A percentile compares a stretch with the other conserved stretches of the same genome.
These are phyloP conservation scores for Mortierella sp. DNA, from an alignment of 371 early-diverging fungal genomes.

Conservation along the genomic window DNA sequence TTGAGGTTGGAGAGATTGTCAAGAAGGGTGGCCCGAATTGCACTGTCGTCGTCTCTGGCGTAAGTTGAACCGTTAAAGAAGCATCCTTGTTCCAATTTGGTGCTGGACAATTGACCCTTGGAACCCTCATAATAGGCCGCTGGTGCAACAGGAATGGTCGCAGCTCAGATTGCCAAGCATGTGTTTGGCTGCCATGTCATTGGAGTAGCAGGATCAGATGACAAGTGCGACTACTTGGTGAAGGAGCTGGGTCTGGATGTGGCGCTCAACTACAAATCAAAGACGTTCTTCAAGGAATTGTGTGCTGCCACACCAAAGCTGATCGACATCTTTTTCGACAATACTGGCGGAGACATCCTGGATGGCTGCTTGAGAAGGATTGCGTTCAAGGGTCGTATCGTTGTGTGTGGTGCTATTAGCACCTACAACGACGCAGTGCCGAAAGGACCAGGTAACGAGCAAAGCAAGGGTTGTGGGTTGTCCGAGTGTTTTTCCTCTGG, in stretches of 20 bases:
- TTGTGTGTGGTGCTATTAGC: conserved; percentile 77
- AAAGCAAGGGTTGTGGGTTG: neutral
- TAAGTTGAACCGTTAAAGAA: neutral
- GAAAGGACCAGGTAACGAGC: conserved; percentile 45
- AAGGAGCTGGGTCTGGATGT: conserved; percentile 72
- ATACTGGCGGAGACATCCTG: conserved; percentile 81
- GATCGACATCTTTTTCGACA: conserved; percentile 80
- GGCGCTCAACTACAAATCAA: conserved; percentile 77
- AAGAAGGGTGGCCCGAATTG: conserved; percentile 63
- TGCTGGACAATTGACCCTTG: too few species aligned
- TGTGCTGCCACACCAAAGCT: conserved; percentile 68
- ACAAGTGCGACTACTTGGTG: conserved; percentile 73
- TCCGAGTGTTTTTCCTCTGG: neutral
- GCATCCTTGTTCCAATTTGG: neutral
- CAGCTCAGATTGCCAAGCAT: conserved; percentile 76
- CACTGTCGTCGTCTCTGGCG: conserved; percentile 72
- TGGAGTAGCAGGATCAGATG: conserved; percentile 76
- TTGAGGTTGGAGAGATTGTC: conserved; percentile 56
- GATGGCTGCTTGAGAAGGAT: conserved; percentile 68
- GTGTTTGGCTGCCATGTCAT: conserved; percentile 71
- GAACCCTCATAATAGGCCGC: conserved; percentile 34
- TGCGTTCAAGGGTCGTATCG: conserved; percentile 70
- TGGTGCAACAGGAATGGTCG: conserved; percentile 71
- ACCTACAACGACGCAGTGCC: conserved; percentile 70
- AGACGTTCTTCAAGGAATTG: conserved; percentile 57